These are phyloP conservation scores for Cucurbita ficifolia DNA, from an alignment of 306 rosid genomes.

Conservation along the genomic window DNA sequence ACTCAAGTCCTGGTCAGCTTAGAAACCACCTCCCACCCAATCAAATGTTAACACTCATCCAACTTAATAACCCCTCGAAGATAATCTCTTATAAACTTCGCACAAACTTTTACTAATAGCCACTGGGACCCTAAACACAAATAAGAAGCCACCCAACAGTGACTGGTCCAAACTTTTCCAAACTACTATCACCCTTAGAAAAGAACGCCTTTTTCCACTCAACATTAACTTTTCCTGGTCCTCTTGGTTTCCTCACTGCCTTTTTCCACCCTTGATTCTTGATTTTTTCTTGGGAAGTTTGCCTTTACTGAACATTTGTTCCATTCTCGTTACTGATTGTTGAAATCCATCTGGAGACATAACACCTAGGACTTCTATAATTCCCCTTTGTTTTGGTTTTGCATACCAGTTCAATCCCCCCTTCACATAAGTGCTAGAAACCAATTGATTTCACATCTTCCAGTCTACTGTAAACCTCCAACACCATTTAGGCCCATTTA, in stretches of 20 bases:
- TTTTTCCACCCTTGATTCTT: background rate
- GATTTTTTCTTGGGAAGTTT: background rate
- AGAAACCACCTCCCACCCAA: too few relatives aligned
- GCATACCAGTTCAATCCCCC: background rate
- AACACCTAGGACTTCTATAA: background rate
- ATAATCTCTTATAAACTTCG: too few relatives aligned
- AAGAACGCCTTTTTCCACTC: background rate
- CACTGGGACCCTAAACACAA: too few relatives aligned
- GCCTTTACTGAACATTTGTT: background rate
- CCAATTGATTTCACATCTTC: background rate
- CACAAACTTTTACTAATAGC: too few relatives aligned
- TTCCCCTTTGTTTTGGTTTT: background rate
- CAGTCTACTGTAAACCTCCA: background rate
- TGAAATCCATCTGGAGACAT: background rate
- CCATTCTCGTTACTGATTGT: background rate
- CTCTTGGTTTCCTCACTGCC: background rate
- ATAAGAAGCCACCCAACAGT: too few relatives aligned
- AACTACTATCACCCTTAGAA: background rate
- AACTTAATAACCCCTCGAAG: too few relatives aligned
- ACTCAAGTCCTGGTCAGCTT: too few relatives aligned
- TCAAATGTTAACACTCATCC: too few relatives aligned
- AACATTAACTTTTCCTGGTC: background rate
- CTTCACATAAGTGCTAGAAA: background rate
- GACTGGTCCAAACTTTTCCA: background rate
- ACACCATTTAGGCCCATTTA: background rate